Evolutionary conservation across 2,329 filamentous ascomycete genomes (phyloP), one percentile per base, ranked within the genome.

Genomic region (Aulographum hederae): DNA sequence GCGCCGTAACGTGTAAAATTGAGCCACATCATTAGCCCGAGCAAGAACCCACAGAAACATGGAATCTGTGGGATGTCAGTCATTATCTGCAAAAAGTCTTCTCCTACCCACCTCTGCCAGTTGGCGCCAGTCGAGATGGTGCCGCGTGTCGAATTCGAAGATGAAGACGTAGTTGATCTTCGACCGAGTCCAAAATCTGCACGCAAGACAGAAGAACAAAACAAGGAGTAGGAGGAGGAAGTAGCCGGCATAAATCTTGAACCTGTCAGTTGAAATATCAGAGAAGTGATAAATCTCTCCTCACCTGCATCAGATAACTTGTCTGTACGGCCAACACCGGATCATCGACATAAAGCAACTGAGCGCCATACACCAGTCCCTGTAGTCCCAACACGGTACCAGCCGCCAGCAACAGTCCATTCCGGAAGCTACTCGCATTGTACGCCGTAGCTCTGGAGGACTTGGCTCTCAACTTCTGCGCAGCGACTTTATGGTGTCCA

Each of bases 141-240:
- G 73, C 35, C 86, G 67, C 33, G 76, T 74, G 58, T 95, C 85
- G 47, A 93, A 89, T 55, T 98, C 89, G 47, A 98, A 98, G 42
- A 95, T 82, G 52, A 94, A 94, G 33, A 77, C 70, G 50, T 95
- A 95, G 50, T 98, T 98, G 54, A 98, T 80, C 53, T 86, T 91
- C 49, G 76, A 73, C 32, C 60, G 61, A 4, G 73, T 71, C 82
- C 86, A 98, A 12, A 92, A 56, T 34, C 74, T 73, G 50, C 85
- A 92, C 45, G 84, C 75, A 21, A 93, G 46, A 45, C 78, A 82
- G 47, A 95, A 95, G n/a, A 91, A 57, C 6, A 77, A 58, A 45
- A 91, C 76, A 14, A 95, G 61, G 28, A 82, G 65, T 4, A 91
- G 64, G 52, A 81, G 73, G 18, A 95, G 61, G 43, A 93, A 91